Conservation (phyloP, 192 early-diverging fungal species). For the Lunasporangiospora selenospora region DNA sequence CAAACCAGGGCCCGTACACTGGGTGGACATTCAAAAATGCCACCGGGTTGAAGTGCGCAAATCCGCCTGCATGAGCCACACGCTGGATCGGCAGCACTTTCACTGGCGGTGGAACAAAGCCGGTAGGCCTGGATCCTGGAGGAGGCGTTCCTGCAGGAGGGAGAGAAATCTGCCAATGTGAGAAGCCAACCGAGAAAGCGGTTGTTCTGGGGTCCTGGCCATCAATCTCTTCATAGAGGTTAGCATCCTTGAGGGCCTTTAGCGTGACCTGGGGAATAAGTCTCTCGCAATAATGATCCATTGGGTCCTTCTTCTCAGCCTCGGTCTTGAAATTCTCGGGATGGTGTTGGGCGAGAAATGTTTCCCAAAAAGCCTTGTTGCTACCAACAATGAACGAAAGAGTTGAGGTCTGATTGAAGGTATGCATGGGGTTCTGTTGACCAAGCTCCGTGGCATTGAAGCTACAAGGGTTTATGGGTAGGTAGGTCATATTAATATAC, state of each 20-base stretch:
- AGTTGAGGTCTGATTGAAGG: conserved; percentile 42
- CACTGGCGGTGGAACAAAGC: conserved; percentile 31
- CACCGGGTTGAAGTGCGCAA: conserved; percentile 36
- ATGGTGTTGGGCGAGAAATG: conserved; percentile 37
- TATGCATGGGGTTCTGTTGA: conserved; percentile 32
- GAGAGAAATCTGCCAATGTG: conserved; percentile 33
- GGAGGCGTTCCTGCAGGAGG: conserved; percentile 40
- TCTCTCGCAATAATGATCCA: conserved; percentile 46
- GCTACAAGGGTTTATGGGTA: too few relatives aligned
- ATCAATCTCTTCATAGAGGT: conserved; percentile 23
- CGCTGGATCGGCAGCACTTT: conserved; percentile 29
- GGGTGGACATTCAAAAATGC: conserved; percentile 44
- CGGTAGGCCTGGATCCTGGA: conserved; percentile 33
- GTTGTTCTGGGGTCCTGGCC: conserved; percentile 21
- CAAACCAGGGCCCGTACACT: conserved; percentile 45
- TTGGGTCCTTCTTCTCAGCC: conserved; percentile 34
- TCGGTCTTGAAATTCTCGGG: conserved; percentile 22
- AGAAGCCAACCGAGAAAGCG: conserved; percentile 35
- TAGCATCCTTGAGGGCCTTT: conserved; percentile 32
- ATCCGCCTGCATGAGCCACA: conserved; percentile 41
- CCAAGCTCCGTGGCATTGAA: conserved; percentile 36
- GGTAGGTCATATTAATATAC: too few relatives aligned
- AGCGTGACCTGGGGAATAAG: conserved; percentile 34
- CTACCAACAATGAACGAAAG: conserved; percentile 38
- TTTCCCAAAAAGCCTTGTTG: conserved; percentile 34